Evolutionary conservation across 345 rosid genomes (phyloP).

Genomic region (Ricinus communis): DNA sequence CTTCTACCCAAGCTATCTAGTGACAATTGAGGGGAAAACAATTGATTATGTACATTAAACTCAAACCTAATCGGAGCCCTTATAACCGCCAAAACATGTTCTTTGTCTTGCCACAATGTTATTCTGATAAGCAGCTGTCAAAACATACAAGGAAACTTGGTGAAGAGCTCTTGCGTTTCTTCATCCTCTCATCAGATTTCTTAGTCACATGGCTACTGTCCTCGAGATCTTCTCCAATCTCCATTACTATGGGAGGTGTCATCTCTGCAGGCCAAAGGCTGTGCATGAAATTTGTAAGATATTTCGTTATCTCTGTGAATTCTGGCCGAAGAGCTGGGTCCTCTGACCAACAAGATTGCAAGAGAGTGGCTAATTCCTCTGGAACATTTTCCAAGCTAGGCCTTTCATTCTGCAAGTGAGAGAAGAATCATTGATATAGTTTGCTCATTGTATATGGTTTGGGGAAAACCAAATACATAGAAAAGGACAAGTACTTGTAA

Average conservation of each 20-base stretch:
- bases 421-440: background rate
- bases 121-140: slow-evolving; percentile 13
- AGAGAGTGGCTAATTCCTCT: slow-evolving; percentile 29
- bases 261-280: slow-evolving; percentile 18
- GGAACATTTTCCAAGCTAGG: slow-evolving; percentile 50
- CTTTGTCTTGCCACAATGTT: background rate
- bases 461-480: background rate
- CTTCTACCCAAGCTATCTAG: background rate
- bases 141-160: slow-evolving; percentile 19
- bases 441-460: background rate
- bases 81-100: background rate
- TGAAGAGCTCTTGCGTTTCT: slow-evolving; percentile 5
- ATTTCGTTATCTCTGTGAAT: slow-evolving; percentile 42
- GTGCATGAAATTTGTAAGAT: slow-evolving; percentile 26
- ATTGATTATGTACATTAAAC: slow-evolving; percentile 9
- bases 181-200: slow-evolving; percentile 11
- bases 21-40: background rate
- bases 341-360: slow-evolving; percentile 57
- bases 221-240: slow-evolving; percentile 9
- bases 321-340: slow-evolving; percentile 55
- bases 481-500: background rate
- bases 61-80: background rate
- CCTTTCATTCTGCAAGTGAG: slow-evolving; percentile 45
- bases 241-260: slow-evolving; percentile 12
- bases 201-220: background rate